phyloP scores from a whole-genome alignment of 129 eudicot species.

The Apium graveolens region DNA sequence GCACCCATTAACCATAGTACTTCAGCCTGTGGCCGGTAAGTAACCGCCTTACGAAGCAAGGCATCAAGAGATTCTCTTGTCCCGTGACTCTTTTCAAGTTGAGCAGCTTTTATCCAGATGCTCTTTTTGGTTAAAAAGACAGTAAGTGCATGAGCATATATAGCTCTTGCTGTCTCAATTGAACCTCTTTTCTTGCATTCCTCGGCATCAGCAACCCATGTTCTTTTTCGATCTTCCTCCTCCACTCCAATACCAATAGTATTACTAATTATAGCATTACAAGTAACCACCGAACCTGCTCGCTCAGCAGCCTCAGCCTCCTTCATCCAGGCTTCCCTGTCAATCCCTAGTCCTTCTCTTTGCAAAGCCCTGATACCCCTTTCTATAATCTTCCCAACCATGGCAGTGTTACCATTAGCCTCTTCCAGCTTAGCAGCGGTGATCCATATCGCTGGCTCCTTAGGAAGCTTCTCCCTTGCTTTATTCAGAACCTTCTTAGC shows the following conservation, averaged over 20 bases:
- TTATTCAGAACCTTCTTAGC: constrained; percentile 78
- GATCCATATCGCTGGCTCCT: constrained; percentile 91
- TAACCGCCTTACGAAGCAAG: constrained; percentile 74
- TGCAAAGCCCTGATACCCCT: constrained; percentile 88
- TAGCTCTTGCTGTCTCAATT: constrained; percentile 84
- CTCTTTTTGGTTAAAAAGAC: constrained; percentile 78
- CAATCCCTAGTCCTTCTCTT: constrained; percentile 72
- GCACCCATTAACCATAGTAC: constrained; percentile 97
- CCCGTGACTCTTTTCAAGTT: constrained; percentile 89
- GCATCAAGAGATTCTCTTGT: constrained; percentile 86
- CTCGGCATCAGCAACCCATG: constrained; percentile 98
- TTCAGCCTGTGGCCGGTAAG: constrained; percentile 83
- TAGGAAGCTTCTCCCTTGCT: constrained; percentile 71
- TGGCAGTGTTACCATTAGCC: constrained; percentile 63
- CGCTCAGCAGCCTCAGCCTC: constrained; percentile 96
- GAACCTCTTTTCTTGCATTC: constrained; percentile 94
- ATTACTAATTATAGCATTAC: constrained; percentile 73
- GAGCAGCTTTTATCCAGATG: constrained; percentile 95
- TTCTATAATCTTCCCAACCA: constrained; percentile 85
- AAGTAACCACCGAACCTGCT: constrained; percentile 76
- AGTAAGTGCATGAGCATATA: constrained; percentile 70
- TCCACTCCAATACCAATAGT: constrained; percentile 89
- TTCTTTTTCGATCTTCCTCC: constrained; percentile 85
- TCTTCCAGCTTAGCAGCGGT: constrained; percentile 86
- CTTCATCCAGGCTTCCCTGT: constrained; percentile 89